These are phyloP conservation scores for Aspergillus indologenus DNA, from an alignment of 495 filamentous ascomycete genomes.

Conservation along the genomic window DNA sequence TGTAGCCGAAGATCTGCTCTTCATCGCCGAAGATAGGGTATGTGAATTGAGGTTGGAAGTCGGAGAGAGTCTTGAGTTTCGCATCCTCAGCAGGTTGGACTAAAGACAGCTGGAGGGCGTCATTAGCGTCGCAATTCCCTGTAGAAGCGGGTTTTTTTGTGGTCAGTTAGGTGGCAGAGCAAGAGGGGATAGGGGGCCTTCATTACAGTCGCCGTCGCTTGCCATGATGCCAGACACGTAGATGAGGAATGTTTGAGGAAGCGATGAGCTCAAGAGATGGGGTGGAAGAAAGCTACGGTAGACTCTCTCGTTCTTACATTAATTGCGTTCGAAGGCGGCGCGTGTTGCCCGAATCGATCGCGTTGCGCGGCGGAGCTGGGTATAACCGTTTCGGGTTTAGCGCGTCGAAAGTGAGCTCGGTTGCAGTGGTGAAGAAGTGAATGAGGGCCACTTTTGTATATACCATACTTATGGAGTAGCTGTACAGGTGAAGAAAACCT, in stretches of 20 bases:
- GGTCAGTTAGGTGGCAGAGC: conserved; percentile 10
- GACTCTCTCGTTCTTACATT: conserved; percentile 5
- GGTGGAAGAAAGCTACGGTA: conserved; percentile 13
- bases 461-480: no score
- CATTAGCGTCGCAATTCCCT: conserved; percentile 76
- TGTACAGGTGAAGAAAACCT: not conserved
- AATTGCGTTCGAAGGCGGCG: conserved; percentile 7
- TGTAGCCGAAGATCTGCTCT: conserved; percentile 88
- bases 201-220: conserved; percentile 51
- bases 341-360: conserved; percentile 15
- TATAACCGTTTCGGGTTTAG: conserved; percentile 27
- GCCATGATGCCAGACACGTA: conserved; percentile 32
- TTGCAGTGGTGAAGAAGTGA: no score
- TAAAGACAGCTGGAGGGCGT: conserved; percentile 69
- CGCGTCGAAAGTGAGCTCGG: not conserved
- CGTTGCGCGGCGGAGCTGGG: conserved; percentile 22
- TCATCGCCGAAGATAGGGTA: conserved; percentile 90
- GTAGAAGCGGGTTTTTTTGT: conserved; percentile 7
- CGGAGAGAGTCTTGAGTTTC: conserved; percentile 55
- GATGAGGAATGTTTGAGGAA: not conserved
- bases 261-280: not conserved
- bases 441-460: no score
- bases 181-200: conserved; percentile 1
- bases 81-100: conserved; percentile 52
- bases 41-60: conserved; percentile 82